Base-by-base conservation (phyloP, 108 stramenopile species). In the Skeletonema grethae region DNA sequence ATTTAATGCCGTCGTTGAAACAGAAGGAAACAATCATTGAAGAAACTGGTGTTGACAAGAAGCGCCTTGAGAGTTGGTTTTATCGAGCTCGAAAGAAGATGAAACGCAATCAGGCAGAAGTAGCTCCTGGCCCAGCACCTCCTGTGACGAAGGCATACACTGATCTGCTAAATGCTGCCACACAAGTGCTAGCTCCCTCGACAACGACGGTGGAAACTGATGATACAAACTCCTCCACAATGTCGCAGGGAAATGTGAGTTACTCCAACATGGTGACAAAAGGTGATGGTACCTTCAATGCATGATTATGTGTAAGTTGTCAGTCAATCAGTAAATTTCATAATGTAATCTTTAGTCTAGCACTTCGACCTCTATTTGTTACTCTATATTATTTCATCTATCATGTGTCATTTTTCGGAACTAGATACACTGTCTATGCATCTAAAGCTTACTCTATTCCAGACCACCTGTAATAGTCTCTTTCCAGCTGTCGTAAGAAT, bases 381-480 rank as follows among this genome's bases (percentile, higher is more conserved):
- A 22, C 50, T 53, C 50, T 53, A 20, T 53, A 20, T 53, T 53
- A 20, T 53, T 22, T 53, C 18, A 53, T 53, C 50, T 53, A 53
- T 20, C 20, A 48, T 53, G 0, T 22, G 50, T 53, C 50, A 53
- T 24, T 10, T 22, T 39, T 39, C 38, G 5, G 2, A n/a, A 43
- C 41, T n/a, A 43, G 10, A n/a, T n/a, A 43, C 15, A n/a, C n/a
- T 43, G 15, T 4, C n/a, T 4, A 3, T 15, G 41, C 41, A 11
- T 43, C 15, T n/a, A n/a, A 3, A 10, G 10, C 41, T 39, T 22
- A 20, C 18, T 55, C 68, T 50, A 57, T 34, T 53, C 75, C 76
- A 7, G 73, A 74, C 82, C 82, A 82, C 9, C 82, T 53, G 53
- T 70, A 43, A 46, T 79, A 77, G 74, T 82, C 82, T 38, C 68